Evolutionary conservation across 257 asterid genomes (phyloP), one percentile per base, ranked within the genome.

Genomic region (Cinchona pubescens): DNA sequence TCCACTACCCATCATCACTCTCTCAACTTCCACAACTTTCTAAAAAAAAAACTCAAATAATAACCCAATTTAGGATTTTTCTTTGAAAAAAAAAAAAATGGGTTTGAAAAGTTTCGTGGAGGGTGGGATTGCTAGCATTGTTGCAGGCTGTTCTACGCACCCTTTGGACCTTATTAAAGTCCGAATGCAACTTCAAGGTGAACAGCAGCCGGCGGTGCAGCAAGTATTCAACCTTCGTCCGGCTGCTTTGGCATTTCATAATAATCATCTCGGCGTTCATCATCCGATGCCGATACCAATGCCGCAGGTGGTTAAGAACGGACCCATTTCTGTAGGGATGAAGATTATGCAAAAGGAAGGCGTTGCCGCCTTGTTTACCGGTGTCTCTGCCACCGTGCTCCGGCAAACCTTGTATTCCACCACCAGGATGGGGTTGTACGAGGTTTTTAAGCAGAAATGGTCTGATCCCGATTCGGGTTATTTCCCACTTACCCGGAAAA

Each of bases 371-470:
- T 69, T 90, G 53, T 90, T 86, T 80, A 79, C 96, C 78, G 96
- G 96, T 49, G 83, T 88, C 29, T 90, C 96, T 69, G 93, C 96
- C 72, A 88, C 96, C 76, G 85, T 88, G 19, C 93, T 90, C 76
- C 88, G 93, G 2, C 96, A 90, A 78, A 79, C 88, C 0, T 78
- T 88, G 32, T 88, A 88, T 69, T 88, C 93, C 79, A 90, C 96
- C 73, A 90, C 96, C 71, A 64, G 93, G 35, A 86, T 90, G 92
- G 96, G 96, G 0, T 78, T 90, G 48, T 90, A 90, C 77, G 96
- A 88, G 60, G 67, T 86, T 71, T 83, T 90, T n/a, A 90, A 88
- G 56, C 85, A 73, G 30, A 90, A 83, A 82, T 90, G 92, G 91
- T 62, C 92, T 4, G 86, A 88, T 8, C 82, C 86, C 34, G 30